Conservation (phyloP, 208 protist genomes). For the Acanthamoeba healyi region DNA sequence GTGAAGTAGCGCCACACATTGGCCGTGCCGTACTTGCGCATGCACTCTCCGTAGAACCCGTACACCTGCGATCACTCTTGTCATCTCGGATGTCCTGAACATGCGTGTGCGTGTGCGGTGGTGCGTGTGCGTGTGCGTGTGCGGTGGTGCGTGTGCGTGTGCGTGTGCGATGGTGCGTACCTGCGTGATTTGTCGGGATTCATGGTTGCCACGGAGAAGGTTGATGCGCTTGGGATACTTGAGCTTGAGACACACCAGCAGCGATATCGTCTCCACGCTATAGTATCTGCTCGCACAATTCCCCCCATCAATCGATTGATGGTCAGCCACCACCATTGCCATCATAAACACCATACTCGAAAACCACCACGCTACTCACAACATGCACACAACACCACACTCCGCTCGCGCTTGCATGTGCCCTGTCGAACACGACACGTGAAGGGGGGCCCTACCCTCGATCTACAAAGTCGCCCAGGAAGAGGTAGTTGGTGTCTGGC, state of each 20-base stretch:
- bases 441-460: too few relatives aligned
- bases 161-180: neutral
- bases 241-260: conserved; percentile 96
- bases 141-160: neutral
- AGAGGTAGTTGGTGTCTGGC: conserved; percentile 98
- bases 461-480: conserved; percentile 98
- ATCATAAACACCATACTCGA: too few relatives aligned
- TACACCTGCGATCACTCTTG: conserved; percentile 92
- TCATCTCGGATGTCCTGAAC: too few relatives aligned
- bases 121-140: neutral
- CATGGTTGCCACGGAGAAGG: conserved; percentile 98
- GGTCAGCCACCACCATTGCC: too few relatives aligned
- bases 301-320: neutral
- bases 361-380: neutral
- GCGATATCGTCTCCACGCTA: conserved; percentile 95
- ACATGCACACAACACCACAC: conserved; percentile 59
- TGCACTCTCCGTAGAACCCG: conserved; percentile 99
- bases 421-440: too few relatives aligned
- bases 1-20: conserved; percentile 97
- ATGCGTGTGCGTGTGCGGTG: neutral
- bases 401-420: too few relatives aligned
- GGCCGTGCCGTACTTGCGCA: conserved; percentile 97
- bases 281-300: conserved; percentile 91
- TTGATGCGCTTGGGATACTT: conserved; percentile 97
- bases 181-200: conserved; percentile 98